Conservation (phyloP, 2,329 filamentous ascomycete genomes). For the Sclerotinia sclerotiorum region DNA sequence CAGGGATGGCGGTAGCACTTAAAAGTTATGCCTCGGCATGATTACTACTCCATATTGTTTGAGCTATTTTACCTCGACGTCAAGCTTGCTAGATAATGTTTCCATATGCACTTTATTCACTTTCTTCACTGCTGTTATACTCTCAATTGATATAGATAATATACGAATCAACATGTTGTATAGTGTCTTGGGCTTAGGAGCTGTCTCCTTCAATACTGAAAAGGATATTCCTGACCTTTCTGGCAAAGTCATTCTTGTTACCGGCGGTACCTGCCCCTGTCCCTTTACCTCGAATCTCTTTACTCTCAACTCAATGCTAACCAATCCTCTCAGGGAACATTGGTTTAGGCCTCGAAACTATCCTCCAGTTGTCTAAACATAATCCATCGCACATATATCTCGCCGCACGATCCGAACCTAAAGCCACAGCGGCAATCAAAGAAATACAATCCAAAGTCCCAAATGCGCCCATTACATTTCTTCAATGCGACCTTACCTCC, state of each 20-base stretch:
- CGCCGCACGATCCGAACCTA: slow-evolving; percentile 42
- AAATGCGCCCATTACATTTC: slow-evolving; percentile 20
- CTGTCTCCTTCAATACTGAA: slow-evolving; percentile 21
- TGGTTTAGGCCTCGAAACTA: slow-evolving; percentile 49
- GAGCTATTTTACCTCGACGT: not conserved
- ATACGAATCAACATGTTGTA: slow-evolving; percentile 10
- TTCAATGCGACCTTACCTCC: slow-evolving; percentile 45
- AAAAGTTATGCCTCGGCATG: not conserved
- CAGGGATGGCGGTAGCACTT: not conserved
- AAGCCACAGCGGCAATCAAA: slow-evolving; percentile 42
- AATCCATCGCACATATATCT: slow-evolving; percentile 44
- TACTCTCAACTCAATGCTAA: not conserved
- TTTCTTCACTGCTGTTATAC: not conserved
- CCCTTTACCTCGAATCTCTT: not conserved
- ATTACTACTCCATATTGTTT: not conserved
- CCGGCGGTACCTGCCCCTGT: slow-evolving; percentile 19
- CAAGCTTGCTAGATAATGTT: not conserved
- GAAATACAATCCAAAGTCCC: slow-evolving; percentile 40
- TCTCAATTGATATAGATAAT: not conserved
- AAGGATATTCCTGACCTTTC: slow-evolving; percentile 42
- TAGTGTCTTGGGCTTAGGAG: slow-evolving; percentile 11
- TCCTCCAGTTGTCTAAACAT: slow-evolving; percentile 45
- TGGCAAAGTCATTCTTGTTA: slow-evolving; percentile 45
- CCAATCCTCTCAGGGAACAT: slow-evolving; percentile 31
- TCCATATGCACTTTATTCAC: too few species aligned